A percentile compares a stretch with the other conserved stretches of the same genome.
Evolutionary conservation across 805 yeast species (phyloP).

Genomic region (Metschnikowia corniflorae): DNA sequence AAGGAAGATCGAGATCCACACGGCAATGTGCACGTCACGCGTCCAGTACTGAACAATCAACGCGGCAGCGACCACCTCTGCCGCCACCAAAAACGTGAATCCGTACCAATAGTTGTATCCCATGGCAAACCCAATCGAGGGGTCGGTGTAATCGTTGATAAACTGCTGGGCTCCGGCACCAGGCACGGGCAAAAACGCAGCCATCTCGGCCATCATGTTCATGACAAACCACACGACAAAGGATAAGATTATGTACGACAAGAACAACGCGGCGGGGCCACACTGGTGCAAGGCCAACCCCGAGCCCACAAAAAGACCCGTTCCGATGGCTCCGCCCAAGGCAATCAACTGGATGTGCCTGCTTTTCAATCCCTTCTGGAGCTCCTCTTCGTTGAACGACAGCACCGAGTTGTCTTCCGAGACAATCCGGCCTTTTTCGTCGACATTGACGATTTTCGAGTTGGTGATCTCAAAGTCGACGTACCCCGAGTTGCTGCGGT

Average conservation of each 20-base stretch:
- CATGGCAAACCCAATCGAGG: conserved; percentile 19
- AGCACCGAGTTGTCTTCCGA: conserved; percentile 16
- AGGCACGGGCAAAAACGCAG: conserved; percentile 20
- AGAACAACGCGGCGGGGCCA: conserved; percentile 20
- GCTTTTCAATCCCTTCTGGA: conserved; percentile 20
- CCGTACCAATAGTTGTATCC: conserved; percentile 22
- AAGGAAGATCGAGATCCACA: conserved; percentile 36
- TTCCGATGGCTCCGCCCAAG: conserved; percentile 23
- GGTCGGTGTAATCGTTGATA: conserved; percentile 17
- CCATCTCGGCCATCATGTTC: conserved; percentile 23
- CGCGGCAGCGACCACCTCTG: conserved; percentile 20
- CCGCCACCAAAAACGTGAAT: conserved; percentile 18
- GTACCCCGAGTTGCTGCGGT: conserved; percentile 16
- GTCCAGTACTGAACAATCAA: conserved; percentile 20
- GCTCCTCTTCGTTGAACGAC: conserved; percentile 13
- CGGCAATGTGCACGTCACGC: conserved; percentile 29
- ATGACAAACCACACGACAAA: conserved; percentile 20
- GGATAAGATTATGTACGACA: conserved; percentile 18
- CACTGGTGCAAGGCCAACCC: conserved; percentile 14
- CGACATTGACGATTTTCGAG: conserved; percentile 17
- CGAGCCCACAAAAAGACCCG: conserved; percentile 21
- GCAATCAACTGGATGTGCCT: conserved; percentile 22
- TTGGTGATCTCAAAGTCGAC: conserved; percentile 17
- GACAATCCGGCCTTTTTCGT: conserved; percentile 17
- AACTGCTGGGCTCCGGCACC: conserved; percentile 22